A percentile compares a stretch with the other conserved stretches of the same genome.
These are phyloP conservation scores for Arthrinium puccinioides DNA, from an alignment of 2,329 filamentous ascomycete species.

Conservation along the genomic window DNA sequence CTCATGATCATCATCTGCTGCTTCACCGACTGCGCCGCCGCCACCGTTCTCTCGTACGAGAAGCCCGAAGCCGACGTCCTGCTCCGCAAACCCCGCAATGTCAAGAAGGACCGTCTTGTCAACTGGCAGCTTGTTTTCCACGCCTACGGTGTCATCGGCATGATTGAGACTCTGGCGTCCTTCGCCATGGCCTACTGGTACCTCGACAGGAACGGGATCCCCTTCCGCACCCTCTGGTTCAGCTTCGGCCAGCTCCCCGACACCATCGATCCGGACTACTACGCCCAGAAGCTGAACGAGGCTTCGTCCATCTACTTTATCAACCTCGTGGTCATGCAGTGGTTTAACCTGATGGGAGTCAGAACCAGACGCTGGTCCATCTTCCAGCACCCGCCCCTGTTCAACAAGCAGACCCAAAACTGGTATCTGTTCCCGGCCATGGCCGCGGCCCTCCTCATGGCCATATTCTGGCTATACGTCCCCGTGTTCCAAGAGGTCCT, in stretches of 20 bases:
- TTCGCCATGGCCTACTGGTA: conserved; percentile 65
- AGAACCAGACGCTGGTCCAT: conserved; percentile 59
- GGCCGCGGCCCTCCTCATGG: conserved; percentile 59
- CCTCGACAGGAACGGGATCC: conserved; percentile 49
- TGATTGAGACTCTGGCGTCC: conserved; percentile 52
- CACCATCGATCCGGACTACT: conserved; percentile 33
- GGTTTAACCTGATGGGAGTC: conserved; percentile 67
- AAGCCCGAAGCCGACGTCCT: conserved; percentile 70
- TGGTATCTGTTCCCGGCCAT: conserved; percentile 64
- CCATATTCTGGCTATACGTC: conserved; percentile 64
- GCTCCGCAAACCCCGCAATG: conserved; percentile 58
- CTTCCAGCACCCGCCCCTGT: conserved; percentile 64
- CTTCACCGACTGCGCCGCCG: conserved; percentile 70
- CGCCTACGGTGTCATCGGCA: conserved; percentile 63
- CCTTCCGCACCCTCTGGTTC: conserved; percentile 61
- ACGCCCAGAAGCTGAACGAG: conserved; percentile 48
- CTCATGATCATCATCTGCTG: conserved; percentile 66
- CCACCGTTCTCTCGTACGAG: conserved; percentile 69
- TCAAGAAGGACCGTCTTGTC: conserved; percentile 64
- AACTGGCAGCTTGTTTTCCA: conserved; percentile 67
- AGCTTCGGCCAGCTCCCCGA: conserved; percentile 49
- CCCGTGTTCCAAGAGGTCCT: conserved; percentile 55
- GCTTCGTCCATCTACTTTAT: conserved; percentile 74
- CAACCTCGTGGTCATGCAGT: conserved; percentile 75
- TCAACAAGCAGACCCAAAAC: conserved; percentile 60